Evolutionary conservation across 225 moss, liverwort and hornwort species (phyloP).

Genomic region (Sphagnum tenellum): DNA sequence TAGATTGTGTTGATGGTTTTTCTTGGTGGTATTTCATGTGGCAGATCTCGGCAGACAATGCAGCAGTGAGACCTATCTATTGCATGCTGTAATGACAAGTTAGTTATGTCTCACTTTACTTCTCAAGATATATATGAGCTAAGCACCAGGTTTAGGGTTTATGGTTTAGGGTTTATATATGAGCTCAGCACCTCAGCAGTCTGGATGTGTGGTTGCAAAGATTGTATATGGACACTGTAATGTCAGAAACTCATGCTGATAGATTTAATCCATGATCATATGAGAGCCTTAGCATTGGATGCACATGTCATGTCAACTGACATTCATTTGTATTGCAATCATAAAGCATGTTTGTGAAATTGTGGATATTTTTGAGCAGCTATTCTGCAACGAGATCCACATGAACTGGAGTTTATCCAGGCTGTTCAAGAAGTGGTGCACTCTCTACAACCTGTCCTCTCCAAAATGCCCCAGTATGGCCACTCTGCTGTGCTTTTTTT

Average conservation of each 20-base stretch:
- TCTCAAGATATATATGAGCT: too few relatives aligned
- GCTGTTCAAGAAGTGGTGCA: conserved; percentile 58
- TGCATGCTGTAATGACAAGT: background rate
- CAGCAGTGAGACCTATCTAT: background rate
- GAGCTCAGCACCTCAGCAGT: too few relatives aligned
- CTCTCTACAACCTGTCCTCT: conserved; percentile 50
- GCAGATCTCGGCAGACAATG: background rate
- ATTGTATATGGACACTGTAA: too few relatives aligned
- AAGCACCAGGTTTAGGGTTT: too few relatives aligned
- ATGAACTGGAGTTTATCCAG: conserved; percentile 53
- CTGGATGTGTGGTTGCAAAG: too few relatives aligned
- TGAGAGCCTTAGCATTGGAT: too few relatives aligned
- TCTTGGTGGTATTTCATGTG: background rate
- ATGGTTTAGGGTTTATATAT: too few relatives aligned
- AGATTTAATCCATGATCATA: too few relatives aligned
- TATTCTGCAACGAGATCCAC: conserved; percentile 43
- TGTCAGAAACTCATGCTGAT: too few relatives aligned
- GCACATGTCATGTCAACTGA: background rate
- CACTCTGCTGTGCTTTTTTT: background rate
- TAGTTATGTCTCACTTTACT: background rate
- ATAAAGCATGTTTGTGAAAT: background rate
- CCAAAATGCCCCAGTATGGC: conserved; percentile 46
- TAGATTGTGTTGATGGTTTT: background rate
- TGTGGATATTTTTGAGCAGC: conserved; percentile 6
- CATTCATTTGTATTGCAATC: background rate